phyloP scores from a whole-genome alignment of 441 rosid species.

The Biscutella laevigata region DNA sequence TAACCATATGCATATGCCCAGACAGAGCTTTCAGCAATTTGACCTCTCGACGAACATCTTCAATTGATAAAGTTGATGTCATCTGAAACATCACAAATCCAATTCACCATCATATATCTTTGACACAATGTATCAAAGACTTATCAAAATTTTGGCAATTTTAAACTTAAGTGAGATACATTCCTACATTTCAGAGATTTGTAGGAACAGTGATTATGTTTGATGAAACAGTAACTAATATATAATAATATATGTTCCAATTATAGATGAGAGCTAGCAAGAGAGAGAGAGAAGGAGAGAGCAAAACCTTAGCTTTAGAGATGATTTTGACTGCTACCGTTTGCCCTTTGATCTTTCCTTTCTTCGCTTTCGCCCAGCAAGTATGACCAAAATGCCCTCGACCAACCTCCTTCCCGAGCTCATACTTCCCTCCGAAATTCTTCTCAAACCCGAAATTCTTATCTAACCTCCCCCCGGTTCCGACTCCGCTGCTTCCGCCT shows the following conservation, averaged over 20 bases:
- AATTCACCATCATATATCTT: neutral
- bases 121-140: neutral
- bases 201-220: neutral
- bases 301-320: slow-evolving; percentile 61
- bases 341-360: slow-evolving; percentile 56
- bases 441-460: slow-evolving; percentile 46
- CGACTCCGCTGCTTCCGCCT: slow-evolving; percentile 25
- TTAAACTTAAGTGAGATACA: too few species aligned
- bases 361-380: slow-evolving; percentile 57
- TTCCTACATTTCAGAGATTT: too few species aligned
- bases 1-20: slow-evolving; percentile 47
- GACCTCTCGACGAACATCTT: slow-evolving; percentile 63
- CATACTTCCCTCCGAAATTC: slow-evolving; percentile 42
- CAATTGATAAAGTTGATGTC: slow-evolving; percentile 48
- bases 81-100: slow-evolving; percentile 33
- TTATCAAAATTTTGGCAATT: too few species aligned
- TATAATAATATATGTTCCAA: too few species aligned
- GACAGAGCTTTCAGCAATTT: slow-evolving; percentile 49
- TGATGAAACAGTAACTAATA: slow-evolving; percentile 9
- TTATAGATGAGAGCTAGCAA: too few species aligned
- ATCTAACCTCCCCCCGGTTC: slow-evolving; percentile 28
- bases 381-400: slow-evolving; percentile 78
- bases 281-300: too few species aligned
- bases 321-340: slow-evolving; percentile 62
- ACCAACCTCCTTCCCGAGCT: slow-evolving; percentile 52